phyloP scores from a whole-genome alignment of 371 early-diverging fungal species.

The Lichtheimia ornata region DNA sequence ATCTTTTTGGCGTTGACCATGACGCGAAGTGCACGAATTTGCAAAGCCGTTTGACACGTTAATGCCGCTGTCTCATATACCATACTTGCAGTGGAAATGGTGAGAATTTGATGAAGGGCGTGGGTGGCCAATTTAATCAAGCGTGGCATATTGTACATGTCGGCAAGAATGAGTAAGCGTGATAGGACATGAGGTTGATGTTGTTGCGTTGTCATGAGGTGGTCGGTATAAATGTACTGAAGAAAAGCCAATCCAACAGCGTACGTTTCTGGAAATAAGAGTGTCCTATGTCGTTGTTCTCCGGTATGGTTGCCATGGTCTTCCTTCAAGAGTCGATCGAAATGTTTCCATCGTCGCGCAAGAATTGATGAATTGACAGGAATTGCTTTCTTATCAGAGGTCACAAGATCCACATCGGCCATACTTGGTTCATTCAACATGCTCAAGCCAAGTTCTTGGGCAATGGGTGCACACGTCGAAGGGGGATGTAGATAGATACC shows the following conservation, averaged over 20 bases:
- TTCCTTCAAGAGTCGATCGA: constrained; percentile 27
- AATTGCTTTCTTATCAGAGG: constrained; percentile 57
- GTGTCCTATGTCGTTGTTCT: constrained; percentile 27
- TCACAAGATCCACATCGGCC: constrained; percentile 69
- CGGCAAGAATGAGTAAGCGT: constrained; percentile 64
- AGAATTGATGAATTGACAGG: constrained; percentile 73
- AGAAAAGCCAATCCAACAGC: constrained; percentile 68
- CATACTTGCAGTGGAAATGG: constrained; percentile 68
- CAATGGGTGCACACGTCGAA: constrained; percentile 54
- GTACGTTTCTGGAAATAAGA: constrained; percentile 64
- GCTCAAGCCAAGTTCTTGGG: constrained; percentile 68
- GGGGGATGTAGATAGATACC: constrained; percentile 66
- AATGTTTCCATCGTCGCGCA: constrained; percentile 68
- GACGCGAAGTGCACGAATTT: constrained; percentile 63
- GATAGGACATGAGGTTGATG: constrained; percentile 63
- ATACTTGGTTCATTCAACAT: constrained; percentile 67
- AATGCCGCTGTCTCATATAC: constrained; percentile 67
- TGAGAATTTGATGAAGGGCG: constrained; percentile 70
- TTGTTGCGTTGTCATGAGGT: constrained; percentile 68
- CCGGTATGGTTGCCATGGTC: background rate
- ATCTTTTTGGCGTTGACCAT: constrained; percentile 66
- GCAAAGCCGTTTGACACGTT: constrained; percentile 60
- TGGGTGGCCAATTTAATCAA: constrained; percentile 61
- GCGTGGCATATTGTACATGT: constrained; percentile 60
- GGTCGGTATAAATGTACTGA: constrained; percentile 75